phyloP scores from a whole-genome alignment of 1,284 basidiomycete genomes.

The Somion occarium region DNA sequence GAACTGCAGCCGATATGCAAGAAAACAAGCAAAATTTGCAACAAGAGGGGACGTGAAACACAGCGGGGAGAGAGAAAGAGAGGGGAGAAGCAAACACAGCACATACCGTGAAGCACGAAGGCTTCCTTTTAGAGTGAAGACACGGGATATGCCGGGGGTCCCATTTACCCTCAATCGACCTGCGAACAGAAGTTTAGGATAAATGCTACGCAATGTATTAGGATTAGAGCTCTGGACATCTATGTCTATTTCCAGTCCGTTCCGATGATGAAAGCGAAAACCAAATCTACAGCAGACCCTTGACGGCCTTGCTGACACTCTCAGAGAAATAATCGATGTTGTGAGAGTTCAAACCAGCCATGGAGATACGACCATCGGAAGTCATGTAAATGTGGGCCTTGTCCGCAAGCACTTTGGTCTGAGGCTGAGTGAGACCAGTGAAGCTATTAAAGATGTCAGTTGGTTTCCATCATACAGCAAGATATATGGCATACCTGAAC shows the following conservation, averaged over 20 bases:
- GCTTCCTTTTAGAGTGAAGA: background rate
- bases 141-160: conserved; percentile 2
- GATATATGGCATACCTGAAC: conserved; percentile 62
- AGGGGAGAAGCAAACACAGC: background rate
- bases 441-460: conserved; percentile 46
- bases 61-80: conserved; percentile 8
- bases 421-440: conserved; percentile 80
- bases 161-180: background rate
- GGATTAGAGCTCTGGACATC: background rate
- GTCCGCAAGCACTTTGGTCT: conserved; percentile 85
- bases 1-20: background rate
- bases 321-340: conserved; percentile 94
- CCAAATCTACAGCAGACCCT: conserved; percentile 59
- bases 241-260: background rate
- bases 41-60: conserved; percentile 5
- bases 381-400: conserved; percentile 96
- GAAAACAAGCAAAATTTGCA: background rate
- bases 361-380: conserved; percentile 86
- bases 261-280: background rate
- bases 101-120: background rate
- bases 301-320: conserved; percentile 80
- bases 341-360: conserved; percentile 89
- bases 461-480: background rate
- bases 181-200: background rate
- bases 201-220: background rate